These are phyloP conservation scores for Leccinum barrowsii DNA, from an alignment of 768 basidiomycete genomes.

Conservation along the genomic window DNA sequence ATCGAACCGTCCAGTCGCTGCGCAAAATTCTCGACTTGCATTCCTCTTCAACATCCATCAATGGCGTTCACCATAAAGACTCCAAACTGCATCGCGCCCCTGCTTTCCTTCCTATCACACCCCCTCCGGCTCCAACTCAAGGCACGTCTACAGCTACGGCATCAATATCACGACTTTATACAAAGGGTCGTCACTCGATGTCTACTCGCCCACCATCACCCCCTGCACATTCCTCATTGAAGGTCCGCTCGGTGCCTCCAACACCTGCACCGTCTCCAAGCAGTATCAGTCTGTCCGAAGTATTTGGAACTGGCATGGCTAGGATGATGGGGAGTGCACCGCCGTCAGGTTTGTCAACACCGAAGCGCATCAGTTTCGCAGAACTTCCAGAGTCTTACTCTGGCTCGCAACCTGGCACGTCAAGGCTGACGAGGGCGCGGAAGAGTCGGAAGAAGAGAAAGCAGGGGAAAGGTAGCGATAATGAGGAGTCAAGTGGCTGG, in stretches of 20 bases:
- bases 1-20: constrained; percentile 61
- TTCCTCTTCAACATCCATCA: constrained; percentile 33
- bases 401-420: constrained; percentile 30
- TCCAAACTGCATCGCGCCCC: constrained; percentile 16
- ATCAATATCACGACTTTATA: constrained; percentile 73
- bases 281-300: constrained; percentile 22
- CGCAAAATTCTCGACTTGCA: constrained; percentile 65
- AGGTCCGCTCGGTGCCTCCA: constrained; percentile 34
- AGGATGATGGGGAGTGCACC: constrained; percentile 36
- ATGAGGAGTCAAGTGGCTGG: constrained; percentile 26
- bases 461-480: constrained; percentile 31
- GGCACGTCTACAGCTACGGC: constrained; percentile 76
- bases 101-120: constrained; percentile 36
- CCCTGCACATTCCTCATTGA: constrained; percentile 50
- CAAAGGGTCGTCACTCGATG: constrained; percentile 53
- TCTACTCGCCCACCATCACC: constrained; percentile 64
- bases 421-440: constrained; percentile 36
- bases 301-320: constrained; percentile 28
- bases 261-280: constrained; percentile 38
- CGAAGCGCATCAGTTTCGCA: constrained; percentile 78
- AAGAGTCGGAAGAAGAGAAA: constrained; percentile 32
- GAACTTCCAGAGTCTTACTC: constrained; percentile 68
- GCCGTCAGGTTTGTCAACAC: constrained; percentile 54
- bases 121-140: constrained; percentile 50
- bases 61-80: constrained; percentile 13